Conservation (phyloP, 2,329 filamentous ascomycete genomes). For the Aureobasidium sp. region DNA sequence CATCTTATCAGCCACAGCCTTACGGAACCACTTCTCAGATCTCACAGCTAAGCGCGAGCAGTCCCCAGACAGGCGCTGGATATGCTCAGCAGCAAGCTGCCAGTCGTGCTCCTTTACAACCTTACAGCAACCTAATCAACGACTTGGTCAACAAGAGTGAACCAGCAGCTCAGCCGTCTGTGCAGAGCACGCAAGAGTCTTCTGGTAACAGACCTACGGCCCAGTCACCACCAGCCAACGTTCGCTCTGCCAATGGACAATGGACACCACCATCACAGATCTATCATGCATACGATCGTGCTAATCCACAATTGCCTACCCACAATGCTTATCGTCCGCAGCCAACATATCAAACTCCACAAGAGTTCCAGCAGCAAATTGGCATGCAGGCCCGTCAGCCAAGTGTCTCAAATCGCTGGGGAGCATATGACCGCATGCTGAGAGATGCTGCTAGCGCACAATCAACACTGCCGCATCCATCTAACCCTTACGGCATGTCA, state of each 20-base stretch:
- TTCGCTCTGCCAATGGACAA: slow-evolving; percentile 20
- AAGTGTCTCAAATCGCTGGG: slow-evolving; percentile 28
- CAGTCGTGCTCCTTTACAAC: not conserved
- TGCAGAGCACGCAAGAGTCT: not conserved
- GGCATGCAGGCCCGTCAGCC: slow-evolving; percentile 25
- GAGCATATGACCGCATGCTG: slow-evolving; percentile 28
- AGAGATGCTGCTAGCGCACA: slow-evolving; percentile 22
- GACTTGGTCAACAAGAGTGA: not conserved
- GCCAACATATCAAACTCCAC: slow-evolving; percentile 37
- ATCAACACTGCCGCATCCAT: not conserved
- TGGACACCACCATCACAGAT: slow-evolving; percentile 32
- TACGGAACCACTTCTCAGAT: not conserved
- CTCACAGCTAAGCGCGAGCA: not conserved
- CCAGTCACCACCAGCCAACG: slow-evolving; percentile 18
- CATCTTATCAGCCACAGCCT: slow-evolving; percentile 13
- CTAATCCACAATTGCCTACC: not conserved
- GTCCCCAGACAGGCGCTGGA: not conserved
- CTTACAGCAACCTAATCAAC: not conserved
- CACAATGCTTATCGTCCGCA: slow-evolving; percentile 16
- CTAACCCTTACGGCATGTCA: not conserved
- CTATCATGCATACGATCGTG: slow-evolving; percentile 16
- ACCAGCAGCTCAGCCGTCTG: not conserved
- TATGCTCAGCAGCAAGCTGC: not conserved
- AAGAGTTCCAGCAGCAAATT: slow-evolving; percentile 39
- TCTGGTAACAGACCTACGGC: not conserved